phyloP scores from a whole-genome alignment of 495 filamentous ascomycete genomes.

The Bathelium albidoporum region DNA sequence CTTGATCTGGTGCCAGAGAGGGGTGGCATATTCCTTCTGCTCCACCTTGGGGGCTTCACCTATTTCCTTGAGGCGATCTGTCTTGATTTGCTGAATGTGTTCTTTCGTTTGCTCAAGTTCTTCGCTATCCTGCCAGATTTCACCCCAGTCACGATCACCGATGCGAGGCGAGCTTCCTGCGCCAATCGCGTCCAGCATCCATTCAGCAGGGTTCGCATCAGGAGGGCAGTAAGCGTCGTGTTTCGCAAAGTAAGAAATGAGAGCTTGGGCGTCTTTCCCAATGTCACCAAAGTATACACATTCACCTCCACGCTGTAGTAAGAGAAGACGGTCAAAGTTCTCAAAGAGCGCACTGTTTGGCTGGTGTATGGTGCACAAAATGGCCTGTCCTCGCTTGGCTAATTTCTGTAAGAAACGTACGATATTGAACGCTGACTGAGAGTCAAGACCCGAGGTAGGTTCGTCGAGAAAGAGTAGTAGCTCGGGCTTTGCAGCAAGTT shows the following conservation, averaged over 20 bases:
- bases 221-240: constrained; percentile 45
- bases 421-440: constrained; percentile 78
- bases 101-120: constrained; percentile 59
- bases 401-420: constrained; percentile 80
- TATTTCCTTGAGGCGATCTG: constrained; percentile 39
- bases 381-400: constrained; percentile 71
- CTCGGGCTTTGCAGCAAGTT: constrained; percentile 75
- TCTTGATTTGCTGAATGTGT: constrained; percentile 58
- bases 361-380: constrained; percentile 89
- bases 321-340: constrained; percentile 59
- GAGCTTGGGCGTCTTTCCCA: constrained; percentile 44
- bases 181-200: constrained; percentile 80
- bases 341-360: constrained; percentile 79
- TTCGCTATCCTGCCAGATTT: constrained; percentile 62
- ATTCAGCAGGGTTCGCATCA: constrained; percentile 72
- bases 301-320: constrained; percentile 55
- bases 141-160: constrained; percentile 68
- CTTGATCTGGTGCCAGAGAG: constrained; percentile 59
- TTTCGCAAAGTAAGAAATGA: constrained; percentile 32
- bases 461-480: constrained; percentile 84
- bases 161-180: constrained; percentile 64
- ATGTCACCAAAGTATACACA: constrained; percentile 61
- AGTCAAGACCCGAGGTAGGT: constrained; percentile 80
- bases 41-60: constrained; percentile 25
- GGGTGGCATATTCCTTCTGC: constrained; percentile 65